Conservation (phyloP, 2,329 filamentous ascomycete species). For the Fusarium sp. region DNA sequence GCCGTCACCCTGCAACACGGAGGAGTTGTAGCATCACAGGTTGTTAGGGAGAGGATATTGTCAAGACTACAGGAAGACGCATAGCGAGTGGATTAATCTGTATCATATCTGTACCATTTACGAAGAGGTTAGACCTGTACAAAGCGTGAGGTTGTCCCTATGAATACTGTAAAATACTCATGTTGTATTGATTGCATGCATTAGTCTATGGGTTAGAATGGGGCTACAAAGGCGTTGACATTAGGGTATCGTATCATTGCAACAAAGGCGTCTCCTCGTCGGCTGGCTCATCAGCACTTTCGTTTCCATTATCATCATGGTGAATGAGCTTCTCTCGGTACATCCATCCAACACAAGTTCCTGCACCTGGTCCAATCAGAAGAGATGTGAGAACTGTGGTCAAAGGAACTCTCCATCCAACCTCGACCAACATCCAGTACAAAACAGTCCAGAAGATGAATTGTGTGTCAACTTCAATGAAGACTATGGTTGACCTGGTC, state of each 20-base stretch:
- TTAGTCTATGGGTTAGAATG: conserved; percentile 25
- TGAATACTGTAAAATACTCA: conserved; percentile 34
- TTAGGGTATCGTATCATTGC: conserved; percentile 27
- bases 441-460: conserved; percentile 61
- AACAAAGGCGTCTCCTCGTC: conserved; percentile 54
- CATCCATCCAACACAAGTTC: conserved; percentile 54
- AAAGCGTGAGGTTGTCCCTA: conserved; percentile 40
- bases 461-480: conserved; percentile 60
- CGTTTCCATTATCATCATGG: conserved; percentile 28
- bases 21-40: conserved; percentile 77
- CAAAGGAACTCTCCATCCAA: conserved; percentile 56
- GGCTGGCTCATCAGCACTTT: conserved; percentile 25
- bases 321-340: conserved; percentile 54
- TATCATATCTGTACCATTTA: conserved; percentile 49
- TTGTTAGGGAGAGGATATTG: conserved; percentile 83
- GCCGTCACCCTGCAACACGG: conserved; percentile 91
- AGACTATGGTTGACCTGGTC: conserved; percentile 59
- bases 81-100: conserved; percentile 41
- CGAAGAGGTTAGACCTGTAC: conserved; percentile 45
- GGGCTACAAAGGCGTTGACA: background rate
- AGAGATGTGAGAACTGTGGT: conserved; percentile 48
- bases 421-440: conserved; percentile 66
- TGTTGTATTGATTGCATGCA: conserved; percentile 30
- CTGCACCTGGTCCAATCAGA: conserved; percentile 54
- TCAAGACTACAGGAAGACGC: conserved; percentile 45